Evolutionary conservation across 2,329 filamentous ascomycete species (phyloP).

Genomic region (Penicillium sp.): DNA sequence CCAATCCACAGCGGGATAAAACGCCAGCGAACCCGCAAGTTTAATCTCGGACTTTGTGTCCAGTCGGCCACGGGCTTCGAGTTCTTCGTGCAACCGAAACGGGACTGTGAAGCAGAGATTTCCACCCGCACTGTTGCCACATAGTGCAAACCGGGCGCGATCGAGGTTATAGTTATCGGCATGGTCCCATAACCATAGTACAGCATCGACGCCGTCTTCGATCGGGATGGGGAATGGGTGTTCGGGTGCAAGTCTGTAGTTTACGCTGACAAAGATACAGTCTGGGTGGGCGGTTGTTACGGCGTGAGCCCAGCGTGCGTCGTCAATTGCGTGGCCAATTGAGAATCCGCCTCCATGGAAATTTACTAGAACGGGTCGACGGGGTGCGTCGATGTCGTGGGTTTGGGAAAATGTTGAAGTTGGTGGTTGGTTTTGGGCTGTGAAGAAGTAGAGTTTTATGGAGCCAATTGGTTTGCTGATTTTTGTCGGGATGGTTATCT

Average conservation of each 20-base stretch:
- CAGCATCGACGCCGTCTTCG: slow-evolving; percentile 25
- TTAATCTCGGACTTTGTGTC: neutral
- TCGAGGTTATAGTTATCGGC: slow-evolving; percentile 18
- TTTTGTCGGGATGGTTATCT: slow-evolving; percentile 18
- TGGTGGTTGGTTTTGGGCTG: neutral
- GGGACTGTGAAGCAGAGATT: slow-evolving; percentile 17
- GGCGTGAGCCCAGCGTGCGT: slow-evolving; percentile 14
- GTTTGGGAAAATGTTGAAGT: slow-evolving; percentile 2
- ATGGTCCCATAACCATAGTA: slow-evolving; percentile 23
- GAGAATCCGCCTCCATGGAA: slow-evolving; percentile 24
- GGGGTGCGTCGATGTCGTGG: neutral
- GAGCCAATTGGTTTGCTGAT: slow-evolving; percentile 12
- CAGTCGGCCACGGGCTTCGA: neutral
- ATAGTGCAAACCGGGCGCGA: slow-evolving; percentile 10
- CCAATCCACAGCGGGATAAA: slow-evolving; percentile 20
- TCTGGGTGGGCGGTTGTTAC: slow-evolving; percentile 12
- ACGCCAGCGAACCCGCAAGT: slow-evolving; percentile 14
- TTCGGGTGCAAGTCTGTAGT: slow-evolving; percentile 28
- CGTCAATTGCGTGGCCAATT: slow-evolving; percentile 19
- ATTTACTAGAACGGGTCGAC: slow-evolving; percentile 18
- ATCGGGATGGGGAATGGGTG: slow-evolving; percentile 21
- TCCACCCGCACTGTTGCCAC: slow-evolving; percentile 20
- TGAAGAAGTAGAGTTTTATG: slow-evolving; percentile 19
- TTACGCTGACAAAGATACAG: slow-evolving; percentile 21
- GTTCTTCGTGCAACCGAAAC: slow-evolving; percentile 12